Conservation (phyloP, 257 asterid species). For the Nicotiana paniculata region DNA sequence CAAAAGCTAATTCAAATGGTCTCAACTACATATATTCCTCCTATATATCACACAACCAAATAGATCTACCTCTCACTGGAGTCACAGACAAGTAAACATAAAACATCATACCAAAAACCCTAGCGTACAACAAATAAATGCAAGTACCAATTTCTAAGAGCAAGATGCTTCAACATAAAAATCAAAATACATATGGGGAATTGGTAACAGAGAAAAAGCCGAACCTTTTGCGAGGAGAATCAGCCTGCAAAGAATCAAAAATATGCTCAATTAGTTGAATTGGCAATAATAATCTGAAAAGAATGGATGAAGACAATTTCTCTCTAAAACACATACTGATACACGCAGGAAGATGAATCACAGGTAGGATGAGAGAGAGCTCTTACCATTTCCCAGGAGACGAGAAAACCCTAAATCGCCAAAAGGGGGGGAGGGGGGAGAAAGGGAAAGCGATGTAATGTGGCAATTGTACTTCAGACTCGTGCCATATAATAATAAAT, state of each 20-base stretch:
- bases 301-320: not conserved
- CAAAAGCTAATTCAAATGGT: not conserved
- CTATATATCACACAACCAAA: not conserved
- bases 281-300: not conserved
- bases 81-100: not conserved
- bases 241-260: not conserved
- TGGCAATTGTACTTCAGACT: not conserved
- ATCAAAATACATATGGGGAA: not conserved
- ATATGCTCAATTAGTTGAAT: not conserved
- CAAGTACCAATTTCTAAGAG: not conserved
- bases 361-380: not conserved
- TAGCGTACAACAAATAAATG: not conserved
- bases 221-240: constrained; percentile 15
- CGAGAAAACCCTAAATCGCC: constrained; percentile 3
- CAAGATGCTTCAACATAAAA: not conserved
- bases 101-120: not conserved
- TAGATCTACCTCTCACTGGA: not conserved
- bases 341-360: not conserved
- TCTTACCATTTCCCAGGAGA: constrained; percentile 9
- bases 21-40: not conserved
- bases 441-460: not conserved
- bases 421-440: not conserved
- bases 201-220: not conserved
- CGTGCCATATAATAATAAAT: not conserved
- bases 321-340: not conserved